Percentiles rank a stretch among this genome's conserved stretches.
Conservation (phyloP, 2,329 filamentous ascomycete genomes). For the Penicillium sp. region DNA sequence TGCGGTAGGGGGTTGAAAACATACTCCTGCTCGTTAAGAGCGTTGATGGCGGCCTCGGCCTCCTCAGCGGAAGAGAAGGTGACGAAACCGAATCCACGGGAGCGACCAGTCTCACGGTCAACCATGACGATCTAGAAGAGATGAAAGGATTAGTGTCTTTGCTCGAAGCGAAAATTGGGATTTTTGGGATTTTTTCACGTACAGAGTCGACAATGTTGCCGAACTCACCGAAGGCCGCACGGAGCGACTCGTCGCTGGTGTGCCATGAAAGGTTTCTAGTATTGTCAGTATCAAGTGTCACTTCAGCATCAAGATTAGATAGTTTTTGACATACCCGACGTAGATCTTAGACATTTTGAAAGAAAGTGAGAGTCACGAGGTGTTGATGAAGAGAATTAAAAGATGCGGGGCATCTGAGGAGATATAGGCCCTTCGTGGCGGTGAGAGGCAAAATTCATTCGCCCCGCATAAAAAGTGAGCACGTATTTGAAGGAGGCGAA, state of each 20-base stretch:
- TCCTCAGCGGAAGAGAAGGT: conserved; percentile 13
- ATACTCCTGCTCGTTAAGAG: conserved; percentile 16
- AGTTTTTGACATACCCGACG: conserved; percentile 11
- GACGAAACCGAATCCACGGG: conserved; percentile 21
- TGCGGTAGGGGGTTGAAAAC: not conserved
- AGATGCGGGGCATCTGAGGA: conserved; percentile 8
- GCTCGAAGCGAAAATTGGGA: not conserved
- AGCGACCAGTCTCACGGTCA: conserved; percentile 18
- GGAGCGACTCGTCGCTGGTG: conserved; percentile 11
- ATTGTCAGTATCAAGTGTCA: not conserved
- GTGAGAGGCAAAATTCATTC: conserved; percentile 6
- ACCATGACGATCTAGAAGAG: conserved; percentile 14
- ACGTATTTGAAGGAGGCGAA: not conserved
- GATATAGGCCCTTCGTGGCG: conserved; percentile 5
- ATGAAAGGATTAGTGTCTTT: not conserved
- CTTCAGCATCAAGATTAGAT: not conserved
- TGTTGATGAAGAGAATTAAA: conserved; percentile 12
- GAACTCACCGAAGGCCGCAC: conserved; percentile 10
- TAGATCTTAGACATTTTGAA: conserved; percentile 20
- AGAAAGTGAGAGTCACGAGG: not conserved
- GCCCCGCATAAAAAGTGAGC: not conserved
- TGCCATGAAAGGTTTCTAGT: conserved; percentile 15
- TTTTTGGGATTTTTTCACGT: conserved; percentile 3
- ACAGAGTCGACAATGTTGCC: conserved; percentile 14
- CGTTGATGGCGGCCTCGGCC: conserved; percentile 14